Evolutionary conservation across 2,329 filamentous ascomycete species (phyloP).

Genomic region (Monilinia fructigena): DNA sequence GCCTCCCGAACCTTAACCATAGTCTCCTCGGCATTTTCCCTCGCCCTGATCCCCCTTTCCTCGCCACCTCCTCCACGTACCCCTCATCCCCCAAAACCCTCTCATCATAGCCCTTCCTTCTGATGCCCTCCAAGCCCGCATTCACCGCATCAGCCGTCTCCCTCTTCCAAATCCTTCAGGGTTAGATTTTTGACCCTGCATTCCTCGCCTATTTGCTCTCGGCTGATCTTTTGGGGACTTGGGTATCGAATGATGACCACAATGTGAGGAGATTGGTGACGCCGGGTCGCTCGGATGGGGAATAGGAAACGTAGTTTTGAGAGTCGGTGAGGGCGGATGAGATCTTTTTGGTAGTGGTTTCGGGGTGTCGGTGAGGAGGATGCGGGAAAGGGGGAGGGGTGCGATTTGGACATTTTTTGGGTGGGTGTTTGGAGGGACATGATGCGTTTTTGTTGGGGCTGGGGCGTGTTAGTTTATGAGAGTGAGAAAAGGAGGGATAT

Average conservation of each 20-base stretch:
- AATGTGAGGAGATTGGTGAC: slow-evolving; percentile 86
- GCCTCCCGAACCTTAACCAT: slow-evolving; percentile 47
- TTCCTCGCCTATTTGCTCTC: slow-evolving; percentile 44
- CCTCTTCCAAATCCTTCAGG: slow-evolving; percentile 61
- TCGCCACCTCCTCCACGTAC: slow-evolving; percentile 57
- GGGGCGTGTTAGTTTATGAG: slow-evolving; percentile 10
- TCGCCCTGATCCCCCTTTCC: slow-evolving; percentile 60
- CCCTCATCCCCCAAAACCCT: slow-evolving; percentile 50
- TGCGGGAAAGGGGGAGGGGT: slow-evolving; percentile 69
- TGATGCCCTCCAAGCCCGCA: slow-evolving; percentile 52
- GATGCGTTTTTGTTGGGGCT: slow-evolving; percentile 70
- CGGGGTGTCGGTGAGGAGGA: slow-evolving; percentile 73
- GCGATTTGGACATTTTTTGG: slow-evolving; percentile 94
- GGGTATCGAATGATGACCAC: slow-evolving; percentile 63
- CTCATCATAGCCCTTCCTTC: slow-evolving; percentile 55
- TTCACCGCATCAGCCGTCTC: slow-evolving; percentile 59
- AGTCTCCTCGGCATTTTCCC: slow-evolving; percentile 54
- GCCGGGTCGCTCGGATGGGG: slow-evolving; percentile 68
- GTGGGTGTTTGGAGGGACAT: slow-evolving; percentile 82
- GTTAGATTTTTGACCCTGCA: slow-evolving; percentile 43
- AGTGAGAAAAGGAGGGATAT: not conserved
- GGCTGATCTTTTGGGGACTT: slow-evolving; percentile 41
- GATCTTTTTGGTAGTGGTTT: slow-evolving; percentile 68
- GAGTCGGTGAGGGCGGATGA: slow-evolving; percentile 76
- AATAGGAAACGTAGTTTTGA: slow-evolving; percentile 64